Evolutionary conservation across 331 rosid species (phyloP), one percentile per base, ranked within the genome.

Genomic region (Quercus phellos): DNA sequence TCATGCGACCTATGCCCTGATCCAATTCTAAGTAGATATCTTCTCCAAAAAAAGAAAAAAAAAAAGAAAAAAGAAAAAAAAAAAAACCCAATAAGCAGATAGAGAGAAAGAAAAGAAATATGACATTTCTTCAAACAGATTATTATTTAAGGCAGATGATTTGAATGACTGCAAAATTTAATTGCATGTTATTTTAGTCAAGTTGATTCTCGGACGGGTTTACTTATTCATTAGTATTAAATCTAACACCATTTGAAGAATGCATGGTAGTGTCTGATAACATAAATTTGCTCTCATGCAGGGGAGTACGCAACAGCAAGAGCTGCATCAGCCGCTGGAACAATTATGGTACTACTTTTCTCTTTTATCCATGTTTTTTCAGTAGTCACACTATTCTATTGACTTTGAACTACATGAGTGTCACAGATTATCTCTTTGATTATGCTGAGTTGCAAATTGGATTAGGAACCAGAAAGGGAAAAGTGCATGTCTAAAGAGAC

Each of bases 301-400:
- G 96, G 96, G 73, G 96, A 90, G 80, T 90, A 89, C 85, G 96
- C 96, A n/a, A 90, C 96, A 12, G 96, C 96, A n/a, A 86, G 96
- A 84, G 96, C 96, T 73, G 93, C 96, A 73, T 90, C 96, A 54
- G 88, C 96, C 3, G 91, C 93, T 4, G 93, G 93, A 82, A 90
- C 96, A 68, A 90, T 90, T 80, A 90, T 90, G 96, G 96, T 90
- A 83, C 30, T 73, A 55, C 22, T 74, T 51, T 81, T 69, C 53
- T 60, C 56, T 69, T 43, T 72, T 30, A 50, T 60, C 73, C 3
- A 55, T 32, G 61, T 4, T 81, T 35, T 6, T 76, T 61, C 14
- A 78, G 10, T 32, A 30, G 55, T 32, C 51, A 17, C 46, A n/a
- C 34, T 74, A 14, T 2, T 27, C 16, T 26, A 16, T 68, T 17